These are phyloP conservation scores for Arabidopsis suecica DNA, from an alignment of 345 rosid genomes.

Conservation along the genomic window DNA sequence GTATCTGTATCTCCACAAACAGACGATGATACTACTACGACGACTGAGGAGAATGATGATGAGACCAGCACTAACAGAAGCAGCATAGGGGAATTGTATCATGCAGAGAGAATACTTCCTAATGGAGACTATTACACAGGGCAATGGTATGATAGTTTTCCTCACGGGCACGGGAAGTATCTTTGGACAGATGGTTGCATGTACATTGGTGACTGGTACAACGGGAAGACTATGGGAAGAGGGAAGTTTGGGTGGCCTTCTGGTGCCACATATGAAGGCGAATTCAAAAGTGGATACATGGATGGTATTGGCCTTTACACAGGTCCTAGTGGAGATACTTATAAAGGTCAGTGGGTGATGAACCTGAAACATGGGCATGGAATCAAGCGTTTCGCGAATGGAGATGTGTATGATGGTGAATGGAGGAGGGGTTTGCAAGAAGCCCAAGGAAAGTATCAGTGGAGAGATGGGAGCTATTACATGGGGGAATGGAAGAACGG, in stretches of 20 bases:
- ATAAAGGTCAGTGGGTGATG: slow-evolving; percentile 88
- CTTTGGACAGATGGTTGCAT: slow-evolving; percentile 94
- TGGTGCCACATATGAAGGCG: slow-evolving; percentile 86
- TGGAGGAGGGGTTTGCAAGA: slow-evolving; percentile 87
- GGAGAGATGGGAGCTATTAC: slow-evolving; percentile 68
- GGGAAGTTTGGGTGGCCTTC: slow-evolving; percentile 94
- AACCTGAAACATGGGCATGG: slow-evolving; percentile 91
- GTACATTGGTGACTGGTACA: slow-evolving; percentile 86
- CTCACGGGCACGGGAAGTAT: slow-evolving; percentile 85
- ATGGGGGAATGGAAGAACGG: slow-evolving; percentile 84
- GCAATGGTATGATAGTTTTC: slow-evolving; percentile 80
- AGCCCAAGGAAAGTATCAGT: slow-evolving; percentile 75
- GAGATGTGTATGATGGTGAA: slow-evolving; percentile 88
- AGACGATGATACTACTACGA: slow-evolving; percentile 53
- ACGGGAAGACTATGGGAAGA: slow-evolving; percentile 78
- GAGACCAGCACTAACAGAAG: slow-evolving; percentile 30
- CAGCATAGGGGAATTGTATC: slow-evolving; percentile 52
- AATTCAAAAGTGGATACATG: slow-evolving; percentile 88
- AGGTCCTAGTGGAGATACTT: slow-evolving; percentile 63
- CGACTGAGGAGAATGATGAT: slow-evolving; percentile 46
- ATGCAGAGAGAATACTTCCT: slow-evolving; percentile 69
- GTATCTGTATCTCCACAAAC: slow-evolving; percentile 60
- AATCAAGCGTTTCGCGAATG: slow-evolving; percentile 57
- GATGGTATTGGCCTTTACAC: slow-evolving; percentile 81
- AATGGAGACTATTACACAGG: slow-evolving; percentile 92